Percentiles rank a stretch among this genome's conserved stretches.
Evolutionary conservation across 2,329 filamentous ascomycete genomes (phyloP).

Genomic region (Fusarium sterilihyphosum): DNA sequence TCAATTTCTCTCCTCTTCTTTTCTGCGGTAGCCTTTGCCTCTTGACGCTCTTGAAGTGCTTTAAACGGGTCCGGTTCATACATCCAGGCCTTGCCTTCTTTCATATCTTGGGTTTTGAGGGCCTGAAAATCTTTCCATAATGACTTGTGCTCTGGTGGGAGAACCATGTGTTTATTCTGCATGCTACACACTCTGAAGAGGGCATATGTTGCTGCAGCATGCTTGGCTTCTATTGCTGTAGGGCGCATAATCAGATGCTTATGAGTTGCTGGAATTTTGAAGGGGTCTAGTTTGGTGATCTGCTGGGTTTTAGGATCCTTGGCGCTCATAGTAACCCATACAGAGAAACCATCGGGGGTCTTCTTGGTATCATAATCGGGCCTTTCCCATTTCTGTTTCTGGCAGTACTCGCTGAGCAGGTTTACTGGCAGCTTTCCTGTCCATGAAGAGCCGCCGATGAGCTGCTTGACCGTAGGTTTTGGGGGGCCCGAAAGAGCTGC

Average conservation of each 20-base stretch:
- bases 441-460: conserved; percentile 96
- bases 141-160: conserved; percentile 88
- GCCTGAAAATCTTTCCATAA: conserved; percentile 92
- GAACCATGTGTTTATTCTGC: conserved; percentile 93
- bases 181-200: conserved; percentile 93
- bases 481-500: conserved; percentile 56
- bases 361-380: conserved; percentile 89
- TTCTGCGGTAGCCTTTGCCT: conserved; percentile 77
- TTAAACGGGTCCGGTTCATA: conserved; percentile 96
- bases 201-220: conserved; percentile 92
- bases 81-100: conserved; percentile 83
- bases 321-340: conserved; percentile 80
- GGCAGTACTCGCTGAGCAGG: conserved; percentile 91
- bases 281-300: conserved; percentile 77
- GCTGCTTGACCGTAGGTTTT: conserved; percentile 75
- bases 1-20: conserved; percentile 82
- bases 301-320: conserved; percentile 86
- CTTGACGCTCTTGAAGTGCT: conserved; percentile 80
- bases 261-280: conserved; percentile 81
- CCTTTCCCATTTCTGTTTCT: conserved; percentile 94
- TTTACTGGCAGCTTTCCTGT: conserved; percentile 97
- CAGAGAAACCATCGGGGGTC: conserved; percentile 78
- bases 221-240: conserved; percentile 87
- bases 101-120: conserved; percentile 83
- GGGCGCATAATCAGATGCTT: conserved; percentile 79